A percentile compares a stretch with the other conserved stretches of the same genome.
phyloP scores from a whole-genome alignment of 106 monocot genomes.

The Phalaenopsis equestris region DNA sequence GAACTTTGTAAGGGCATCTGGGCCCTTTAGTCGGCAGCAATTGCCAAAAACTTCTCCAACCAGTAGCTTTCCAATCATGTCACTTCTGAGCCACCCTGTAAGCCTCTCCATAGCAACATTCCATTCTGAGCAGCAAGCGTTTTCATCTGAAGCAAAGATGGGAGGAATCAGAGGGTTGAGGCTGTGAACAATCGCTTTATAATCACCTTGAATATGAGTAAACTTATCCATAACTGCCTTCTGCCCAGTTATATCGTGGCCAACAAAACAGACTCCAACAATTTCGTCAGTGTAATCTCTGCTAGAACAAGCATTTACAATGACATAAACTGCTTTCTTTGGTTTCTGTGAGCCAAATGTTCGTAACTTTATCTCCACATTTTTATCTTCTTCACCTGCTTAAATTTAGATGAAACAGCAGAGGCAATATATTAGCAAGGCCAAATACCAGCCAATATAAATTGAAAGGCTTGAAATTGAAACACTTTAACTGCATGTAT shows the following conservation, averaged over 20 bases:
- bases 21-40: constrained; percentile 73
- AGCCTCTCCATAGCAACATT: constrained; percentile 94
- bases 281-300: constrained; percentile 71
- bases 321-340: constrained; percentile 55
- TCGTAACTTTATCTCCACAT: constrained; percentile 83
- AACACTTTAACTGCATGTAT: background rate
- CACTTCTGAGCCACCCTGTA: constrained; percentile 67
- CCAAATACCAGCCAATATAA: background rate
- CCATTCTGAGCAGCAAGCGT: constrained; percentile 90
- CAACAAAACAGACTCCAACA: constrained; percentile 90
- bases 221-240: constrained; percentile 96
- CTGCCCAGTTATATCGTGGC: constrained; percentile 90
- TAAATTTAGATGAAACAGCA: constrained; percentile 1
- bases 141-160: constrained; percentile 90
- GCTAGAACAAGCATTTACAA: constrained; percentile 95
- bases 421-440: background rate
- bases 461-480: constrained; percentile 1
- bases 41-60: constrained; percentile 88
- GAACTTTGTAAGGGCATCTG: constrained; percentile 86
- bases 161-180: constrained; percentile 86
- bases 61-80: constrained; percentile 69
- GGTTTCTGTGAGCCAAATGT: constrained; percentile 50
- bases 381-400: constrained; percentile 94
- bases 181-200: constrained; percentile 85
- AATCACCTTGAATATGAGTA: constrained; percentile 88